Evolutionary conservation across 805 yeast species (phyloP).

Genomic region (Tetrapisispora iriomotensis): DNA sequence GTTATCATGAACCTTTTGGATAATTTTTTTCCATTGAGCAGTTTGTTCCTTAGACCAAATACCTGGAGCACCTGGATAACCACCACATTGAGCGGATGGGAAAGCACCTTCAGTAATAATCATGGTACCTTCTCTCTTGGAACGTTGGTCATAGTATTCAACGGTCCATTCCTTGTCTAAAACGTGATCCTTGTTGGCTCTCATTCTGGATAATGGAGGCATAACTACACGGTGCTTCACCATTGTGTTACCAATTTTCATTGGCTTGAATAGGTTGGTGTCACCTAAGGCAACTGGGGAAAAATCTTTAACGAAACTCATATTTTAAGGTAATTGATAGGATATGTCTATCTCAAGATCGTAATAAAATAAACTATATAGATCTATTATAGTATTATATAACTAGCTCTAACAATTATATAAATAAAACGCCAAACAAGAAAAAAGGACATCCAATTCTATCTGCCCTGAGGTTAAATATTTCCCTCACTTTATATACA

Average conservation of each 20-base stretch:
- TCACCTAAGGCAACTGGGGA: conserved; percentile 24
- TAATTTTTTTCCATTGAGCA: conserved; percentile 39
- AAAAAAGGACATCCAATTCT: no score
- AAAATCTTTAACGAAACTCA: conserved; percentile 17
- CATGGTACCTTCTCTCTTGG: conserved; percentile 47
- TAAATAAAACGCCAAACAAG: no score
- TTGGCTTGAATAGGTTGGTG: conserved; percentile 35
- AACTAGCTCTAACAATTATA: no score
- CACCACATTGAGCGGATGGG: conserved; percentile 36
- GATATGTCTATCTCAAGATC: background rate
- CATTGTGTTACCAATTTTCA: conserved; percentile 33
- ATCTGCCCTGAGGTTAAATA: no score
- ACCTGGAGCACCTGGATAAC: conserved; percentile 41
- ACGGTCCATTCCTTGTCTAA: conserved; percentile 37
- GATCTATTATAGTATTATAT: no score
- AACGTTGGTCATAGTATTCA: conserved; percentile 49
- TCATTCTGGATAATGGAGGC: conserved; percentile 39
- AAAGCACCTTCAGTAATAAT: conserved; percentile 52
- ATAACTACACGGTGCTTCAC: conserved; percentile 32
- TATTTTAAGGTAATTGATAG: background rate
- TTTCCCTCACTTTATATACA: no score
- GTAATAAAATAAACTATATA: no score
- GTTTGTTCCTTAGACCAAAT: conserved; percentile 40
- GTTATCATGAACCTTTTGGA: conserved; percentile 40
- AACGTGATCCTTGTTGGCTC: conserved; percentile 32